These are phyloP conservation scores for Aspergillus sp. DNA, from an alignment of 2,329 filamentous ascomycete genomes.

Conservation along the genomic window DNA sequence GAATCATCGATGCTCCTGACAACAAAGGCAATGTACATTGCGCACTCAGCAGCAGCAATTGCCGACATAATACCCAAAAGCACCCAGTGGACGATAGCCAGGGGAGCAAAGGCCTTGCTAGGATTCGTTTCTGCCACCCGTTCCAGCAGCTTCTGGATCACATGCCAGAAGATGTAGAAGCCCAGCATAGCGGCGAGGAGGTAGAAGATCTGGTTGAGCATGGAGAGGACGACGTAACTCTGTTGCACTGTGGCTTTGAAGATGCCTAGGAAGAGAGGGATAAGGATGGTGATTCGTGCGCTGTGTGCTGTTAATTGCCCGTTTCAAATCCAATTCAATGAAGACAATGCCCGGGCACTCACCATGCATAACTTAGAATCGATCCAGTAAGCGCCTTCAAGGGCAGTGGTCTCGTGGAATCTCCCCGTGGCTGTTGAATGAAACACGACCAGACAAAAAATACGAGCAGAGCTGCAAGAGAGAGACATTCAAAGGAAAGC, in stretches of 20 bases:
- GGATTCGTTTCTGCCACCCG: slow-evolving; percentile 6
- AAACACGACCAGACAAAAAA: slow-evolving; percentile 13
- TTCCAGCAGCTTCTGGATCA: slow-evolving; percentile 13
- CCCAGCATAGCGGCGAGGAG: slow-evolving; percentile 7
- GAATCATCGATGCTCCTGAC: slow-evolving; percentile 3
- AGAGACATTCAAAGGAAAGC: slow-evolving; percentile 13
- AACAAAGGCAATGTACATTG: slow-evolving; percentile 6
- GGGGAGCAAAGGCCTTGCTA: slow-evolving; percentile 8
- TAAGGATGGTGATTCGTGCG: slow-evolving; percentile 3
- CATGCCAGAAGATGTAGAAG: slow-evolving; percentile 14
- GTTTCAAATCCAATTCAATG: background rate
- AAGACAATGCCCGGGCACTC: background rate
- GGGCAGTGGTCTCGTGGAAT: slow-evolving; percentile 3
- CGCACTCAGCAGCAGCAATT: slow-evolving; percentile 10
- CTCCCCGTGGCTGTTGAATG: slow-evolving; percentile 7
- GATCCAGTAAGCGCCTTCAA: slow-evolving; percentile 7
- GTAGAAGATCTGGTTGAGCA: slow-evolving; percentile 14
- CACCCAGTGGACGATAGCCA: slow-evolving; percentile 11
- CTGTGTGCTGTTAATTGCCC: slow-evolving; percentile 5
- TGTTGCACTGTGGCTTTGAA: slow-evolving; percentile 9
- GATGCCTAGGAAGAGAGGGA: slow-evolving; percentile 9
- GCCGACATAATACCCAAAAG: slow-evolving; percentile 5
- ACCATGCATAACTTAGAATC: slow-evolving; percentile 10
- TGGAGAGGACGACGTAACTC: slow-evolving; percentile 14
- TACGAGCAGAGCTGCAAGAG: slow-evolving; percentile 9